A percentile compares a stretch with the other conserved stretches of the same genome.
phyloP scores from a whole-genome alignment of 2,329 filamentous ascomycete species.

The Colletotrichum tropicicola region DNA sequence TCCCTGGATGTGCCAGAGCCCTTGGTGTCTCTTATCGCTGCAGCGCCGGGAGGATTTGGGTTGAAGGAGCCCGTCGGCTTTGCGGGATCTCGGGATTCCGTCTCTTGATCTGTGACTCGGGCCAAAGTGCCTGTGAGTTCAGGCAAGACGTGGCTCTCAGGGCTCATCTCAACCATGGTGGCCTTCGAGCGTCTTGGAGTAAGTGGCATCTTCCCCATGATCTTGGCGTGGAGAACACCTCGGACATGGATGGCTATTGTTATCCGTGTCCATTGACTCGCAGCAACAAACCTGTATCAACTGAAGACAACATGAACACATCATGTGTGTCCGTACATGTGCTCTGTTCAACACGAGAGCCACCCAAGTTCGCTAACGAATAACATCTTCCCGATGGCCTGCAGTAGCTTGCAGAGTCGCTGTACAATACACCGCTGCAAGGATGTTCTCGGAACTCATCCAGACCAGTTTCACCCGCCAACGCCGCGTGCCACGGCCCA shows the following conservation, averaged over 20 bases:
- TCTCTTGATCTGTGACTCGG: background rate
- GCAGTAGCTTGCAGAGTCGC: background rate
- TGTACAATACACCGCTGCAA: slow-evolving; percentile 18
- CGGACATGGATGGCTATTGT: no score
- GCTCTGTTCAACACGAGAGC: background rate
- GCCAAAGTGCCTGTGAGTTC: no score
- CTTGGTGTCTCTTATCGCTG: slow-evolving; percentile 4
- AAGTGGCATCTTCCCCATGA: background rate
- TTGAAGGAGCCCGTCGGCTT: background rate
- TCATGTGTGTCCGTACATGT: no score
- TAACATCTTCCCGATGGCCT: no score
- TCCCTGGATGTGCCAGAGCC: background rate
- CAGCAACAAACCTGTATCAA: no score
- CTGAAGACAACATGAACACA: no score
- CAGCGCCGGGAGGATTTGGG: no score
- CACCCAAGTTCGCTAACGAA: background rate
- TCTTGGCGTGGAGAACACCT: background rate
- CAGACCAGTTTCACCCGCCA: background rate
- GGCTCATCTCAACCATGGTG: no score
- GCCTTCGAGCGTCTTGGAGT: no score
- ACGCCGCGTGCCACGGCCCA: background rate
- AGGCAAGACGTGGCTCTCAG: no score
- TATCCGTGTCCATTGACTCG: no score
- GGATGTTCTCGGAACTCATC: background rate
- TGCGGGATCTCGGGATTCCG: slow-evolving; percentile 13